These are phyloP conservation scores for Recurvomyces mirabilis DNA, from an alignment of 495 filamentous ascomycete genomes.

Conservation along the genomic window DNA sequence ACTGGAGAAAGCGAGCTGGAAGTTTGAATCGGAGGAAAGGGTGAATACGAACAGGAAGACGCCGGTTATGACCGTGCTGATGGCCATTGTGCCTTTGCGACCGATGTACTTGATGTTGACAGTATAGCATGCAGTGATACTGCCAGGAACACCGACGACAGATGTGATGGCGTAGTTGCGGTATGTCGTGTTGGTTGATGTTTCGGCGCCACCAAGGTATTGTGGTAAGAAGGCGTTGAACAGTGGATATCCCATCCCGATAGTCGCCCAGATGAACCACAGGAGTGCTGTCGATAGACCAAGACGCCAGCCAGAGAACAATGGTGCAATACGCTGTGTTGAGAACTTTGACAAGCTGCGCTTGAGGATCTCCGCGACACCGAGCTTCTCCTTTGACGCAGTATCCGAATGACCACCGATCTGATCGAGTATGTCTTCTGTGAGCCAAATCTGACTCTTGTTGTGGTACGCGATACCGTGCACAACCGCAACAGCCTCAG, in stretches of 20 bases:
- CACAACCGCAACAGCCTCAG: slow-evolving; percentile 22
- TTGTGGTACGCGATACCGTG: slow-evolving; percentile 19
- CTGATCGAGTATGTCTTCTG: slow-evolving; percentile 7
- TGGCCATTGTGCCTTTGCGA: slow-evolving; percentile 48
- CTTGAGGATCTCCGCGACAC: too few relatives aligned
- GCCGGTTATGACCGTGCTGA: slow-evolving; percentile 43
- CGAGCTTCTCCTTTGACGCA: too few relatives aligned
- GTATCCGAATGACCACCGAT: too few relatives aligned
- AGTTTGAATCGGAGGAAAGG: slow-evolving; percentile 35
- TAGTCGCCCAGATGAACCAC: slow-evolving; percentile 22
- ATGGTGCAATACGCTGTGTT: too few relatives aligned
- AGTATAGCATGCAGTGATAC: slow-evolving; percentile 43
- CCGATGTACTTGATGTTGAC: slow-evolving; percentile 50
- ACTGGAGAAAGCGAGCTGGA: slow-evolving; percentile 43
- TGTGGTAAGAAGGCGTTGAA: slow-evolving; percentile 35
- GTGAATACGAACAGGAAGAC: slow-evolving; percentile 53
- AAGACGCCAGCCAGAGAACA: slow-evolving; percentile 21
- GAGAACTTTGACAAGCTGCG: too few relatives aligned
- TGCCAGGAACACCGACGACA: slow-evolving; percentile 47
- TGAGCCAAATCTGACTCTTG: slow-evolving; percentile 16
- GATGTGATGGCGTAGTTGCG: slow-evolving; percentile 52
- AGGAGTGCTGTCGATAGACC: slow-evolving; percentile 16
- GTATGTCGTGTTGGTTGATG: slow-evolving; percentile 34
- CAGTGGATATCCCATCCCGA: slow-evolving; percentile 25
- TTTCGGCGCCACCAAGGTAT: slow-evolving; percentile 32